Conservation (phyloP, 805 yeast genomes). For the Saccharomyces paradoxus region DNA sequence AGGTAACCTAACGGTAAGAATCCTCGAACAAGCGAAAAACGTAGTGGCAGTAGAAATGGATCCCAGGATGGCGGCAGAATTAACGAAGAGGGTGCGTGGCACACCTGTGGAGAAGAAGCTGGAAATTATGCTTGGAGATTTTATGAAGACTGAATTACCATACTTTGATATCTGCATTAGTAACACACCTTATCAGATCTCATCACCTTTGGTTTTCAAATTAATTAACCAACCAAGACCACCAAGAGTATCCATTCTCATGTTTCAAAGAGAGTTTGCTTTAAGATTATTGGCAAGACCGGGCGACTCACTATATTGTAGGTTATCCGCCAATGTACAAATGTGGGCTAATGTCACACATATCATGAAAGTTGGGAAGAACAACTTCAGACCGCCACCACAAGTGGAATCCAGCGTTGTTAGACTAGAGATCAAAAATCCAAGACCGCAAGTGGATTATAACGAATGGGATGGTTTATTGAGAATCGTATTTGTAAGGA, state of each 20-base stretch:
- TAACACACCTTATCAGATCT: constrained; percentile 95
- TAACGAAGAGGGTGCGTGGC: constrained; percentile 94
- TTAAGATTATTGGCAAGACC: constrained; percentile 88
- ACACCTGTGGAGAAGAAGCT: constrained; percentile 88
- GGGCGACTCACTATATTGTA: constrained; percentile 88
- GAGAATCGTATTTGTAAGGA: constrained; percentile 85
- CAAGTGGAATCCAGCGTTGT: constrained; percentile 97
- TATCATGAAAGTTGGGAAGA: constrained; percentile 95
- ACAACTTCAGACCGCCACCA: constrained; percentile 96
- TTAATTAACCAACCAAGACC: constrained; percentile 85
- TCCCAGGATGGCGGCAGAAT: constrained; percentile 99
- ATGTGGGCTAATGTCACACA: constrained; percentile 99
- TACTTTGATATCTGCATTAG: constrained; percentile 93
- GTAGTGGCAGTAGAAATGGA: constrained; percentile 98
- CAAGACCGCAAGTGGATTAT: constrained; percentile 89
- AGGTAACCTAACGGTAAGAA: constrained; percentile 90
- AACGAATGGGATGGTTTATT: constrained; percentile 96
- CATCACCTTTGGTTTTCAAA: constrained; percentile 93
- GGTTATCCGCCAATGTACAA: constrained; percentile 92
- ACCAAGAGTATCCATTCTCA: constrained; percentile 87
- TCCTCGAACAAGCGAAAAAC: constrained; percentile 82
- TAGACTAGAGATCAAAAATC: constrained; percentile 80
- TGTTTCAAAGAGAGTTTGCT: constrained; percentile 98
- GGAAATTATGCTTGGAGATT: constrained; percentile 89
- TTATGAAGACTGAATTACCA: constrained; percentile 90